phyloP scores from a whole-genome alignment of 768 basidiomycete species.

The Hysterangium stoloniferum region DNA sequence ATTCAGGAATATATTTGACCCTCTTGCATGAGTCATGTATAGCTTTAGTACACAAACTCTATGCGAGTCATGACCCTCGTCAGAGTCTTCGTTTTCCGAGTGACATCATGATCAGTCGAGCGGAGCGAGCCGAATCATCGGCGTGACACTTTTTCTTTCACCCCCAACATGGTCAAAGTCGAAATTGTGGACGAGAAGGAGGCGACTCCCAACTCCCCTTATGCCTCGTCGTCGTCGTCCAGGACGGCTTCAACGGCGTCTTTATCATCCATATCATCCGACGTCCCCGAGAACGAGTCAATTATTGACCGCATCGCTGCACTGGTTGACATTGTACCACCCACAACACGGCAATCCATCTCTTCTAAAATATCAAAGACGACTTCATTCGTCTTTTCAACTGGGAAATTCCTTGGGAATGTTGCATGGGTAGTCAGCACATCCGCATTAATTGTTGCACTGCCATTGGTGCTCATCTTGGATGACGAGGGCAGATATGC shows the following conservation, averaged over 20 bases:
- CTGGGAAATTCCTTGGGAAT: conserved; percentile 72
- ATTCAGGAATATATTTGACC: too few relatives aligned
- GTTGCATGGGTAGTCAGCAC: conserved; percentile 94
- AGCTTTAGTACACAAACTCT: too few relatives aligned
- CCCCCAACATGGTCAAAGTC: conserved; percentile 77
- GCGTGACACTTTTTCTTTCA: neutral
- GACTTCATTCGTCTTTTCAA: conserved; percentile 54
- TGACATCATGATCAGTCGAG: too few relatives aligned
- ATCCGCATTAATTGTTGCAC: conserved; percentile 84
- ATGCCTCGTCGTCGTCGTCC: conserved; percentile 67
- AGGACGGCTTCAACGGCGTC: conserved; percentile 63
- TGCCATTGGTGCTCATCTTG: conserved; percentile 86
- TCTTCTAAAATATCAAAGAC: conserved; percentile 52
- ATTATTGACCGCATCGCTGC: conserved; percentile 82
- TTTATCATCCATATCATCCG: conserved; percentile 74
- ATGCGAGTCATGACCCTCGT: too few relatives aligned
- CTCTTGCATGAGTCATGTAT: too few relatives aligned
- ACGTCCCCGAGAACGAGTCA: conserved; percentile 68
- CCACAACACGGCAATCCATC: conserved; percentile 76
- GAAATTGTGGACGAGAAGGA: conserved; percentile 84
- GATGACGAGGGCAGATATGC: conserved; percentile 96
- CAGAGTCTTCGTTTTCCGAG: too few relatives aligned
- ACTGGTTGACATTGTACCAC: conserved; percentile 93
- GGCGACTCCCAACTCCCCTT: conserved; percentile 53
- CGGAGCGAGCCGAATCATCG: too few relatives aligned